Evolutionary conservation across 2,329 filamentous ascomycete genomes (phyloP).

Genomic region (Sporothrix pallida): DNA sequence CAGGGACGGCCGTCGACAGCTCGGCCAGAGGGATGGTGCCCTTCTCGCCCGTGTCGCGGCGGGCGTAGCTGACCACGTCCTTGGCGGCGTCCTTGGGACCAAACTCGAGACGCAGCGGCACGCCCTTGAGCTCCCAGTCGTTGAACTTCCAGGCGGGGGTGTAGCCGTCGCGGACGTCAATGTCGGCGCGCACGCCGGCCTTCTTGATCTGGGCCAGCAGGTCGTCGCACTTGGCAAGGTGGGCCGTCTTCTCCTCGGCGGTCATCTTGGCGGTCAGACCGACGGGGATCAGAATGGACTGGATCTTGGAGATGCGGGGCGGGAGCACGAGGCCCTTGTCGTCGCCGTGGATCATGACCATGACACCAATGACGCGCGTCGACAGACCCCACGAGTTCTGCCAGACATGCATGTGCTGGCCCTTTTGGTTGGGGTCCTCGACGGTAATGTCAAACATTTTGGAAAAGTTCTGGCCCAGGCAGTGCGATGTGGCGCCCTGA

Average conservation of each 20-base stretch:
- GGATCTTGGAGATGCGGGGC: constrained; percentile 84
- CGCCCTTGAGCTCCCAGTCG: constrained; percentile 96
- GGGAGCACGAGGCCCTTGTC: constrained; percentile 94
- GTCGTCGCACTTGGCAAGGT: constrained; percentile 76
- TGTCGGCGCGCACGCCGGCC: constrained; percentile 76
- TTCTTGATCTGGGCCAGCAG: constrained; percentile 72
- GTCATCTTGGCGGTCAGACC: constrained; percentile 89
- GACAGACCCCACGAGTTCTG: constrained; percentile 99
- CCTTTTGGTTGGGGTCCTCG: constrained; percentile 85
- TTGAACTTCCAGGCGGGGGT: constrained; percentile 98
- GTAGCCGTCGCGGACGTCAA: constrained; percentile 88
- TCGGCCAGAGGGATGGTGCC: constrained; percentile 76
- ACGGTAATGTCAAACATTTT: constrained; percentile 99
- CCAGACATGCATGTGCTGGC: constrained; percentile 85
- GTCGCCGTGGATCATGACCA: constrained; percentile 98
- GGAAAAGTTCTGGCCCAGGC: constrained; percentile 95
- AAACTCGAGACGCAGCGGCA: constrained; percentile 92
- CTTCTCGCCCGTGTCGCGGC: constrained; percentile 88
- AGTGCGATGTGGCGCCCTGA: constrained; percentile 93
- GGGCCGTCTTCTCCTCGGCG: constrained; percentile 76
- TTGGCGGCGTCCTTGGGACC: constrained; percentile 92
- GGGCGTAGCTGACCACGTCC: constrained; percentile 80
- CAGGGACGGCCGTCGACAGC: constrained; percentile 73
- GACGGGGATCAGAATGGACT: constrained; percentile 87
- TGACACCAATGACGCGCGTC: constrained; percentile 95